Percentiles rank a stretch among this genome's conserved stretches.
These are phyloP conservation scores for Priceomyces fermenticarens DNA, from an alignment of 805 yeast species.

Conservation along the genomic window DNA sequence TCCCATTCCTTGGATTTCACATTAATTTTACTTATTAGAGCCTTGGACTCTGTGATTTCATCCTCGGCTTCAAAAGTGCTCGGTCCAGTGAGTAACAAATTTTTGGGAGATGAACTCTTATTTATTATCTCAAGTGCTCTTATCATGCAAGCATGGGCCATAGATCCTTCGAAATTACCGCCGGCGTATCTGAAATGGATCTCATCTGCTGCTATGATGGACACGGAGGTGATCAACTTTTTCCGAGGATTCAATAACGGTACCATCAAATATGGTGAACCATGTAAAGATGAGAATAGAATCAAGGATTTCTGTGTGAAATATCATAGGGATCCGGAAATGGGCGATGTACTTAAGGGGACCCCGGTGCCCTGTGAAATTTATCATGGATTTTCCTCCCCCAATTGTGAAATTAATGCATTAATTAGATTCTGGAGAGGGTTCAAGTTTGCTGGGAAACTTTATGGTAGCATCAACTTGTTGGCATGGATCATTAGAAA, in stretches of 20 bases:
- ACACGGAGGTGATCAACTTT: slow-evolving; percentile 32
- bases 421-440: slow-evolving; percentile 44
- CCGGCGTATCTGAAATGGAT: slow-evolving; percentile 46
- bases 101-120: slow-evolving; percentile 26
- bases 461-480: slow-evolving; percentile 42
- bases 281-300: slow-evolving; percentile 21
- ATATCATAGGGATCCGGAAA: slow-evolving; percentile 29
- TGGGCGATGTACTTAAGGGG: slow-evolving; percentile 19
- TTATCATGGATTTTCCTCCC: slow-evolving; percentile 35
- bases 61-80: slow-evolving; percentile 11
- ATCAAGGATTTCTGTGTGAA: slow-evolving; percentile 28
- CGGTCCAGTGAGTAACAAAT: slow-evolving; percentile 3
- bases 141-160: slow-evolving; percentile 40
- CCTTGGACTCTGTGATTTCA: slow-evolving; percentile 29
- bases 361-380: slow-evolving; percentile 29
- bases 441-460: slow-evolving; percentile 34
- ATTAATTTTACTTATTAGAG: slow-evolving; percentile 31
- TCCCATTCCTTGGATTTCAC: slow-evolving; percentile 34
- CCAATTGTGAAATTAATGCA: slow-evolving; percentile 46
- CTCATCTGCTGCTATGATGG: slow-evolving; percentile 48
- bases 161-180: slow-evolving; percentile 37
- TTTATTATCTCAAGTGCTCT: slow-evolving; percentile 26
- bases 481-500: slow-evolving; percentile 21
- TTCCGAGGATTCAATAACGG: slow-evolving; percentile 28
- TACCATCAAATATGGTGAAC: slow-evolving; percentile 32